These are phyloP conservation scores for Cercophora scortea DNA, from an alignment of 495 filamentous ascomycete genomes.

Conservation along the genomic window DNA sequence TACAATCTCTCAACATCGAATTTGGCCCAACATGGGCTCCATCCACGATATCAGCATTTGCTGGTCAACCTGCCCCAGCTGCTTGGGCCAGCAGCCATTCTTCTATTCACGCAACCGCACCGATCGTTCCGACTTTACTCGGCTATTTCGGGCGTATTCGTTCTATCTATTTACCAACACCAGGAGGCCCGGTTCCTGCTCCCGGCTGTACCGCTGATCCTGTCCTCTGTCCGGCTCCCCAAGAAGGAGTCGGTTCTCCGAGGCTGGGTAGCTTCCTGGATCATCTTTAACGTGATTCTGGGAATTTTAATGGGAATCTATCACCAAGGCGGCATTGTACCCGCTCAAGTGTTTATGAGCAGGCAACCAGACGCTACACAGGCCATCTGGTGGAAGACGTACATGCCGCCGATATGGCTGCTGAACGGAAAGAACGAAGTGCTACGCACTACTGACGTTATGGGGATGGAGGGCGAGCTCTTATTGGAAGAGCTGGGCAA, in stretches of 20 bases:
- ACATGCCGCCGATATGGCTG: conserved; percentile 88
- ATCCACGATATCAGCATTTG: conserved; percentile 86
- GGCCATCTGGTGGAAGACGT: conserved; percentile 96
- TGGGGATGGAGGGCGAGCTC: conserved; percentile 60
- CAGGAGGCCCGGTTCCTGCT: conserved; percentile 94
- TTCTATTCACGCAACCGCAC: conserved; percentile 54
- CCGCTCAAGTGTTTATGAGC: conserved; percentile 61
- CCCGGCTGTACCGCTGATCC: conserved; percentile 77
- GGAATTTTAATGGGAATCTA: conserved; percentile 85
- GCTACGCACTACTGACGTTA: conserved; percentile 68
- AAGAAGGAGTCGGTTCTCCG: conserved; percentile 39
- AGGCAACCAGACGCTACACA: conserved; percentile 53
- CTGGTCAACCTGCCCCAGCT: conserved; percentile 80
- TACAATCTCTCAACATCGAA: conserved; percentile 77
- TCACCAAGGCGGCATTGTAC: conserved; percentile 89
- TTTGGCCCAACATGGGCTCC: conserved; percentile 80
- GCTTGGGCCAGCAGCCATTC: conserved; percentile 74
- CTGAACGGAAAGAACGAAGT: conserved; percentile 66
- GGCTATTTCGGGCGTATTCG: conserved; percentile 68
- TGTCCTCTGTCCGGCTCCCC: conserved; percentile 72
- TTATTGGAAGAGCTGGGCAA: conserved; percentile 53
- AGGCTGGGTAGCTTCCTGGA: conserved; percentile 62
- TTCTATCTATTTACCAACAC: conserved; percentile 81
- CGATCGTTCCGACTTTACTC: conserved; percentile 59
- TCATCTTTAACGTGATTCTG: conserved; percentile 71